These are phyloP conservation scores for Areca catechu DNA, from an alignment of 176 grass and related monocot species.

Conservation along the genomic window DNA sequence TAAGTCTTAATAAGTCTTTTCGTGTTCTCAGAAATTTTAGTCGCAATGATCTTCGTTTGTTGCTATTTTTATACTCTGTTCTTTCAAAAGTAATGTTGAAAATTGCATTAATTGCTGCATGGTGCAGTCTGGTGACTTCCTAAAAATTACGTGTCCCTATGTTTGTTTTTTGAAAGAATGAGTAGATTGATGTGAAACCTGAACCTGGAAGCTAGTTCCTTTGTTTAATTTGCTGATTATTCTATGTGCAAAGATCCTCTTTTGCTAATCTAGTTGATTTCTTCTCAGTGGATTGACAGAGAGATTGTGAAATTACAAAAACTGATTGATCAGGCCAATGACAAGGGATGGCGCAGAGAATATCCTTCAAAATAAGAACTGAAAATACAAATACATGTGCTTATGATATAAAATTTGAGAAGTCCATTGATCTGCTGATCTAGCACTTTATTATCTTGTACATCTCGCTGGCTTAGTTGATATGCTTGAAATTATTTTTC, in stretches of 20 bases:
- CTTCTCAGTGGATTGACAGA: conserved; percentile 70
- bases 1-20: too few species aligned
- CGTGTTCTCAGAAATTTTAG: too few species aligned
- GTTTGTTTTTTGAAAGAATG: background rate
- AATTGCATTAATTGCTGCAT: too few species aligned
- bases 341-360: conserved; percentile 58
- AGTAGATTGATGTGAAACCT: background rate
- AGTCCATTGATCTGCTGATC: too few species aligned
- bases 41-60: too few species aligned
- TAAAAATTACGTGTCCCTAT: too few species aligned
- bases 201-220: background rate
- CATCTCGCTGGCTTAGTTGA: background rate
- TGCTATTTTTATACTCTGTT: too few species aligned
- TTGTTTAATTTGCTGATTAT: background rate
- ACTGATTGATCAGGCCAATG: conserved; percentile 34
- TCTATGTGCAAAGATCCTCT: background rate
- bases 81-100: too few species aligned
- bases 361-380: conserved; percentile 47
- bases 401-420: background rate
- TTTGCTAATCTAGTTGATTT: conserved; percentile 11
- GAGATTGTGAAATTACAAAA: conserved; percentile 55
- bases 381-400: background rate
- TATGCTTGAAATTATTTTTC: conserved; percentile 13
- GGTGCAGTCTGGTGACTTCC: too few species aligned
- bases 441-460: too few species aligned